Evolutionary conservation across 441 rosid species (phyloP), one percentile per base, ranked within the genome.

Genomic region (Aleurites moluccanus): DNA sequence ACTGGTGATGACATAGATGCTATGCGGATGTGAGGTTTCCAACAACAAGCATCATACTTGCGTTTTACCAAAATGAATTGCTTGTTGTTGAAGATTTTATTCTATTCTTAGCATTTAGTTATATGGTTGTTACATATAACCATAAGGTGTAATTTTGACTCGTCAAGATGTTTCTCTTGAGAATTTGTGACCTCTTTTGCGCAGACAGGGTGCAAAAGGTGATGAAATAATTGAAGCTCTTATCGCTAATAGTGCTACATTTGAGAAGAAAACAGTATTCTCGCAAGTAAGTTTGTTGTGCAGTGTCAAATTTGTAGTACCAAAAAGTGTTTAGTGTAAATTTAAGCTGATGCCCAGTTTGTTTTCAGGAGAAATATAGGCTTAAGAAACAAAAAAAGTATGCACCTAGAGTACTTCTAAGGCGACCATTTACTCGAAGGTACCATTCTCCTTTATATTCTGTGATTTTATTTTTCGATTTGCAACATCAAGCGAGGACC

Each of bases 331-430:
- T 50, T 64, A 16, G 44, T 74, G 72, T 50, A 21, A 57, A 50
- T 40, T 1, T 66, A 15, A 55, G 49, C 61, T 76, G 61, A 65
- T 64, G 66, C 64, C 56, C 57, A 50, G 38, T 60, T 60, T 79
- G 53, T 61, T 30, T 77, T 75, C 85, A 94, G 99, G 99, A 91
- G 80, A 95, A 95, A 81, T 92, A 95, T 81, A 86, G 76, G 86
- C 80, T 86, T 77, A 95, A 87, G 80, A 95, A 93, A 80, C 97
- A 93, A 83, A 95, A 95, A 85, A 93, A 95, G 67, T 95, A 95
- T 84, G 97, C 98, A 2, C 98, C 98, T 55, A 89, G 73, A 86
- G 81, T 95, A 65, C 93, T 92, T 80, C 74, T 91, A 28, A 83
- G 99, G 81, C 88, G 96, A 35, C 97, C 99, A 53, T 85, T 85